phyloP scores from a whole-genome alignment of 306 rosid species.

The Vachellia collinsii region DNA sequence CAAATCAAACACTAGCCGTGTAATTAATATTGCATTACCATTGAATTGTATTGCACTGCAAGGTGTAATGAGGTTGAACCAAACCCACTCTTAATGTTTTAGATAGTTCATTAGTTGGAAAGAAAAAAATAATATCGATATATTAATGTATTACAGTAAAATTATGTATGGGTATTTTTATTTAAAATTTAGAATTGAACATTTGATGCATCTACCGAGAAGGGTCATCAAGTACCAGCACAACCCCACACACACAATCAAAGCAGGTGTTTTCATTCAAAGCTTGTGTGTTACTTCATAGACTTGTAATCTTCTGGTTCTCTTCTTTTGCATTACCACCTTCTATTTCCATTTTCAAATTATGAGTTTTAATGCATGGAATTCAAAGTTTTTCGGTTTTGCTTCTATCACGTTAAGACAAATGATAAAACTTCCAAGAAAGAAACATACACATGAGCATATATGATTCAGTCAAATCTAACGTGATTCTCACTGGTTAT shows the following conservation, averaged over 20 bases:
- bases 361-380: background rate
- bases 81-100: no score
- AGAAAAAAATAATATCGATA: no score
- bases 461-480: background rate
- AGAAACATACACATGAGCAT: background rate
- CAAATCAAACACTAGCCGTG: no score
- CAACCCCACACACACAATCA: background rate
- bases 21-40: no score
- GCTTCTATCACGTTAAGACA: background rate
- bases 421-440: background rate
- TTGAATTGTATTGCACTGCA: no score
- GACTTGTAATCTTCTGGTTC: background rate
- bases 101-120: background rate
- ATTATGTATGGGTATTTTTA: background rate
- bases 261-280: background rate
- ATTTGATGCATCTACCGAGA: background rate
- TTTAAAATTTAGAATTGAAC: background rate
- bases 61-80: no score
- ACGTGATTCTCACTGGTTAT: background rate
- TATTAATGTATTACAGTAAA: background rate
- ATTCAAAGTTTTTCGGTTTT: background rate
- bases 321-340: background rate
- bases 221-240: background rate
- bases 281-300: background rate
- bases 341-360: background rate